Percentiles rank a stretch among this genome's conserved stretches.
phyloP scores from a whole-genome alignment of 2,329 filamentous ascomycete genomes.

The Cercospora sp. region DNA sequence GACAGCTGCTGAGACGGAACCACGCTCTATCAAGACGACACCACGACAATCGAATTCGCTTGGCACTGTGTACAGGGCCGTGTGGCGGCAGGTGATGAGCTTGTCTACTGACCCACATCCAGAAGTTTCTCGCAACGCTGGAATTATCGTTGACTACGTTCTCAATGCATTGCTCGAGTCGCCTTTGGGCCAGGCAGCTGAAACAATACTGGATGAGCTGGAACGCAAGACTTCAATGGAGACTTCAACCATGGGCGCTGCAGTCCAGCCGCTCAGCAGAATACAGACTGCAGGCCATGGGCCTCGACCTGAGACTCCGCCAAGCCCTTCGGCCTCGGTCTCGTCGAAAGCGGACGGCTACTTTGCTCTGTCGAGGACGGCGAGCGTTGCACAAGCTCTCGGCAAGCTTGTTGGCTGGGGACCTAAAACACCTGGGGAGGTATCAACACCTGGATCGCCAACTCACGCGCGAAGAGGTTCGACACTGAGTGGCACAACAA shows the following conservation, averaged over 20 bases:
- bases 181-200: slow-evolving; percentile 68
- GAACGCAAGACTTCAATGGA: slow-evolving; percentile 33
- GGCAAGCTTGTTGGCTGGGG: slow-evolving; percentile 57
- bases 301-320: slow-evolving; percentile 48
- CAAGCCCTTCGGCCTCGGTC: slow-evolving; percentile 48
- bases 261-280: slow-evolving; percentile 29
- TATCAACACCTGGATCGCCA: slow-evolving; percentile 31
- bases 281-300: slow-evolving; percentile 45
- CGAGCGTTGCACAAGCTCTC: slow-evolving; percentile 64
- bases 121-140: slow-evolving; percentile 83
- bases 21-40: not conserved
- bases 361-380: slow-evolving; percentile 62
- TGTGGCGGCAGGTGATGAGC: slow-evolving; percentile 91
- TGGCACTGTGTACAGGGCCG: slow-evolving; percentile 87
- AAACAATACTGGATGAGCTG: slow-evolving; percentile 70
- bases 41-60: slow-evolving; percentile 61
- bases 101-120: slow-evolving; percentile 92
- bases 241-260: slow-evolving; percentile 21
- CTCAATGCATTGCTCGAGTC: slow-evolving; percentile 77
- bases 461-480: slow-evolving; percentile 31
- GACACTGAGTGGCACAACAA: slow-evolving; percentile 19
- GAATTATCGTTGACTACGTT: slow-evolving; percentile 81
- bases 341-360: slow-evolving; percentile 59
- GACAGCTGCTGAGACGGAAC: slow-evolving; percentile 8
- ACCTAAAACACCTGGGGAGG: slow-evolving; percentile 29